Evolutionary conservation across 2,329 filamentous ascomycete genomes (phyloP).

Genomic region (Fusarium albosuccineum): DNA sequence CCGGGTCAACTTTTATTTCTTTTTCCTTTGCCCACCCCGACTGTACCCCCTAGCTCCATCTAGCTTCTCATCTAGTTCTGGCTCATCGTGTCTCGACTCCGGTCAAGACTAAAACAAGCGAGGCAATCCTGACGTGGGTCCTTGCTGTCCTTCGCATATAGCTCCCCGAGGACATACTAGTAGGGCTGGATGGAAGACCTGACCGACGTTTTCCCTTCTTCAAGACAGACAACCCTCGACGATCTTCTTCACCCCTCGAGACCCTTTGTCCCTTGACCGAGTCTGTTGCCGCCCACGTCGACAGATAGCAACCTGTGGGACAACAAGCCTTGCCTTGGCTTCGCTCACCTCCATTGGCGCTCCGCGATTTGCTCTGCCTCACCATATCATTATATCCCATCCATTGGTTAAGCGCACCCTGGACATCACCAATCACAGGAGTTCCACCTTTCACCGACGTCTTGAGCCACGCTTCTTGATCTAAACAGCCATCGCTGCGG

Average conservation of each 20-base stretch:
- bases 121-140: slow-evolving; percentile 50
- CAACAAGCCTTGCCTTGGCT: slow-evolving; percentile 44
- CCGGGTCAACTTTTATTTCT: slow-evolving; percentile 43
- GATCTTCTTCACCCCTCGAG: slow-evolving; percentile 39
- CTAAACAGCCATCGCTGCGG: slow-evolving; percentile 40
- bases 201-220: slow-evolving; percentile 47
- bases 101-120: slow-evolving; percentile 34
- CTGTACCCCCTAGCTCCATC: slow-evolving; percentile 35
- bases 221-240: slow-evolving; percentile 34
- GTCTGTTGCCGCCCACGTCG: slow-evolving; percentile 28
- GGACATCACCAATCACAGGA: slow-evolving; percentile 53
- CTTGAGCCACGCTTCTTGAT: slow-evolving; percentile 46
- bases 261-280: slow-evolving; percentile 23
- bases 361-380: slow-evolving; percentile 50
- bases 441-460: slow-evolving; percentile 47
- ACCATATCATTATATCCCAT: slow-evolving; percentile 50
- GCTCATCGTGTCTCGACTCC: slow-evolving; percentile 39
- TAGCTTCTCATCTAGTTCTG: slow-evolving; percentile 28
- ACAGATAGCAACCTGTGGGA: slow-evolving; percentile 31
- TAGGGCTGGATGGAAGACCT: slow-evolving; percentile 32
- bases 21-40: slow-evolving; percentile 41
- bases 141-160: slow-evolving; percentile 45
- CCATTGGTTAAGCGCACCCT: slow-evolving; percentile 51
- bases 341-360: slow-evolving; percentile 49
- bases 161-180: slow-evolving; percentile 40